Evolutionary conservation across 225 moss, liverwort and hornwort species (phyloP).

Genomic region (Rhytidiadelphus loreus): DNA sequence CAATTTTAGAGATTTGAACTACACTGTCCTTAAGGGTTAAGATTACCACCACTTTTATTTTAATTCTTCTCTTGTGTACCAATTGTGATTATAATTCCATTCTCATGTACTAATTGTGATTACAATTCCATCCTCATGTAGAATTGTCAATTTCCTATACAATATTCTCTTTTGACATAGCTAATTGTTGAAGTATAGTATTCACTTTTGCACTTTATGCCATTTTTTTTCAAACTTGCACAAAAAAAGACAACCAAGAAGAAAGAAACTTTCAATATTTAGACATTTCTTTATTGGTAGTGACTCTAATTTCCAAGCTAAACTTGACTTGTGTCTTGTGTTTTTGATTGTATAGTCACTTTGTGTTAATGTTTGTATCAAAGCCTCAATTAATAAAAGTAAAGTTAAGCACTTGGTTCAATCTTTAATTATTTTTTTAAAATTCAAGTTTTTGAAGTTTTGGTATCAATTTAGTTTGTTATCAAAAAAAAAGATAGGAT

Average conservation of each 20-base stretch:
- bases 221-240: background rate
- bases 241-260: background rate
- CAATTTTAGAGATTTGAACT: background rate
- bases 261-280: background rate
- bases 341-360: background rate
- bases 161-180: too few relatives aligned
- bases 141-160: too few relatives aligned
- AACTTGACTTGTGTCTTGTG: too few relatives aligned
- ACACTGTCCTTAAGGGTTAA: background rate
- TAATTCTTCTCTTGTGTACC: background rate
- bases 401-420: accelerated
- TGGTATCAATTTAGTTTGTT: too few relatives aligned
- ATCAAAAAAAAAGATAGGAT: too few relatives aligned
- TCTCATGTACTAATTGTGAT: background rate
- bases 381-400: background rate
- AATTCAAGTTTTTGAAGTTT: too few relatives aligned
- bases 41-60: background rate
- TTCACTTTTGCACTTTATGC: background rate
- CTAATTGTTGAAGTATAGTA: too few relatives aligned
- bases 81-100: background rate
- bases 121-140: too few relatives aligned
- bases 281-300: background rate
- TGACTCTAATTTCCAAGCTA: background rate
- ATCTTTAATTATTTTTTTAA: too few relatives aligned
- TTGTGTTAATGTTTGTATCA: background rate